Conservation (phyloP, 371 early-diverging fungal species). For the Mucor irregularis region DNA sequence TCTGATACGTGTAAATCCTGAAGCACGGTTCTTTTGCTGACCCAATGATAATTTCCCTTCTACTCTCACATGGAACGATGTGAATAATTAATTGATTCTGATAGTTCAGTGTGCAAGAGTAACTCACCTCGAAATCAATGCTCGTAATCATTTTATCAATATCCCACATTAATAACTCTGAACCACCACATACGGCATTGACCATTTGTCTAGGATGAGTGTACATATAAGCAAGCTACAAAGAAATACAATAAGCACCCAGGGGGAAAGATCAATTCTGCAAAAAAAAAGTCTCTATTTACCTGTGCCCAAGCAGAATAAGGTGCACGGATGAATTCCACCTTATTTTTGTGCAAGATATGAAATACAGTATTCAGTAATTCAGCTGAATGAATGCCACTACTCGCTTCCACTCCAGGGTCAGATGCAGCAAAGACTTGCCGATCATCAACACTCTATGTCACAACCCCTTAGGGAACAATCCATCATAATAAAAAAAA, state of each 20-base stretch:
- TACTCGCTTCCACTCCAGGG: too few relatives aligned
- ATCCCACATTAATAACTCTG: constrained; percentile 79
- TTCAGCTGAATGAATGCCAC: constrained; percentile 63
- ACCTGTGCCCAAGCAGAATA: constrained; percentile 83
- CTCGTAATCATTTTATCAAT: constrained; percentile 74
- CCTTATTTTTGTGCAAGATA: constrained; percentile 60
- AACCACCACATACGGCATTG: constrained; percentile 72
- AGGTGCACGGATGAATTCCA: constrained; percentile 82
- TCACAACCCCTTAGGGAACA: too few relatives aligned
- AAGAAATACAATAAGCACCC: too few relatives aligned
- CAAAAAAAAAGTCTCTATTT: too few relatives aligned
- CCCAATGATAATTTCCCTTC: constrained; percentile 68
- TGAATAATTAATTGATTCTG: too few relatives aligned
- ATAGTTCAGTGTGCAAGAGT: too few relatives aligned
- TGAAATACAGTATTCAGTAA: constrained; percentile 67
- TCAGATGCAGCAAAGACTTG: too few relatives aligned
- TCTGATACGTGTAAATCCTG: constrained; percentile 63
- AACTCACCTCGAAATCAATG: constrained; percentile 67
- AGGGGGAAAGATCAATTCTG: too few relatives aligned
- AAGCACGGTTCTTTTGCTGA: constrained; percentile 67
- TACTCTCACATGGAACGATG: too few relatives aligned
- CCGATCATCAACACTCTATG: too few relatives aligned
- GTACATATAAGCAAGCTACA: constrained; percentile 74
- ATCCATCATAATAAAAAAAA: too few relatives aligned
- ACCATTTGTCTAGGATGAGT: constrained; percentile 69